Evolutionary conservation across 805 yeast genomes (phyloP), one percentile per base, ranked within the genome.

Genomic region (Kazachstania bromeliacearum): DNA sequence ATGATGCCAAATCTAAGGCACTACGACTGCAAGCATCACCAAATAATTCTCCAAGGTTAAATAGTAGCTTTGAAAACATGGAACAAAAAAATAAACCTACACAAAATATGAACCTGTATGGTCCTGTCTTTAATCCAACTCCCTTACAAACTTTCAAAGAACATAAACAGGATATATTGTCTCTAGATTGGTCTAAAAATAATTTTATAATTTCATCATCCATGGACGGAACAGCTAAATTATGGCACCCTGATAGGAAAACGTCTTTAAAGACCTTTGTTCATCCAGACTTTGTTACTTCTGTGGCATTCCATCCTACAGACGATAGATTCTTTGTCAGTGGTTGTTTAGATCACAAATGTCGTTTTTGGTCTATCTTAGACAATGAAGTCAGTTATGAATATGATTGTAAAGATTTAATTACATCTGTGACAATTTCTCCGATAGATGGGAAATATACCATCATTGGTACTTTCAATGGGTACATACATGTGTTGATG

Each of bases 301-400:
- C 79, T 6, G 82, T 83, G 2, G 70, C 70, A 34, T 88, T 88
- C 56, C 95, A 85, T 50, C 94, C 92, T 1, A 63, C 63, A 2
- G 96, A 88, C 59, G 96, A 88, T 52, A 60, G 96, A 18, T 88
- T 88, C 53, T 85, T 88, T 55, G 53, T 81, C 3, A 78, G 85
- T 47, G 92, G 94, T 4, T 79, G 89, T 33, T 63, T 87, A 44
- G 95, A 85, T 50, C 79, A 79, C 39, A 66, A 71, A 18, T 67
- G 84, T 14, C 60, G 94, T 35, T 57, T 88, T 10, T 85, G 95
- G 94, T 80, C 89, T 1, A 78, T 88, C 16, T 65, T 87, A 31
- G 96, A 88, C 37, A 67, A 70, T 26, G 70, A 70, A 29, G 77
- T 81, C 3, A 68, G 79, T 7, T 81, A 62, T 53, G 68, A 74